These are phyloP conservation scores for Amanita muscaria DNA, from an alignment of 768 basidiomycete genomes.

Conservation along the genomic window DNA sequence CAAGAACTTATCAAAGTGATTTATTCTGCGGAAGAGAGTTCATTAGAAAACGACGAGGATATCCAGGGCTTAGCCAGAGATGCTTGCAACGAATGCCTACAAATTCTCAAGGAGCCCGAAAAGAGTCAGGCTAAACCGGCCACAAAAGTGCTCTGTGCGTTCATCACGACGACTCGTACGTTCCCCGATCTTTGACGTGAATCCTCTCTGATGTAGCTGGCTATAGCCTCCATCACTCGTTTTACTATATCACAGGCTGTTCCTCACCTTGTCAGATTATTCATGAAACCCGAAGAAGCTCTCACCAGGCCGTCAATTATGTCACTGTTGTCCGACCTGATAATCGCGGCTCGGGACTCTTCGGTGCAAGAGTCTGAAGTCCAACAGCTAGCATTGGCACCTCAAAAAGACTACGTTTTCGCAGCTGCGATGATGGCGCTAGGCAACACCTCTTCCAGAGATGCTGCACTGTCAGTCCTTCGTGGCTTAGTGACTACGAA, in stretches of 20 bases:
- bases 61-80: conserved; percentile 58
- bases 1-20: conserved; percentile 71
- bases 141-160: conserved; percentile 70
- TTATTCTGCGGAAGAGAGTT: conserved; percentile 39
- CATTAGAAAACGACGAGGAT: conserved; percentile 29
- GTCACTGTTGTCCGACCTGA: conserved; percentile 55
- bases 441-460: conserved; percentile 39
- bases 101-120: conserved; percentile 80
- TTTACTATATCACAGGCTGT: conserved; percentile 62
- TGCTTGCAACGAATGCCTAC: conserved; percentile 73
- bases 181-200: conserved; percentile 1
- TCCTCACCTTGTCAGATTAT: conserved; percentile 70
- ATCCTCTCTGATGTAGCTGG: background rate
- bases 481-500: conserved; percentile 58
- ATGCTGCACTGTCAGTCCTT: conserved; percentile 57
- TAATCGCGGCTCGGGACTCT: conserved; percentile 44
- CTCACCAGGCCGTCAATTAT: conserved; percentile 60
- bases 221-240: conserved; percentile 55
- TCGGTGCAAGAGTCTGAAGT: conserved; percentile 15
- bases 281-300: conserved; percentile 61
- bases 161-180: conserved; percentile 70
- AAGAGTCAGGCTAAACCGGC: conserved; percentile 88
- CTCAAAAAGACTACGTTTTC: conserved; percentile 72
- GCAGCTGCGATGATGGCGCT: conserved; percentile 54
- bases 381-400: conserved; percentile 30